A percentile compares a stretch with the other conserved stretches of the same genome.
Evolutionary conservation across 352 stramenopile species (phyloP).

Genomic region (Phytophthora uliginosa): DNA sequence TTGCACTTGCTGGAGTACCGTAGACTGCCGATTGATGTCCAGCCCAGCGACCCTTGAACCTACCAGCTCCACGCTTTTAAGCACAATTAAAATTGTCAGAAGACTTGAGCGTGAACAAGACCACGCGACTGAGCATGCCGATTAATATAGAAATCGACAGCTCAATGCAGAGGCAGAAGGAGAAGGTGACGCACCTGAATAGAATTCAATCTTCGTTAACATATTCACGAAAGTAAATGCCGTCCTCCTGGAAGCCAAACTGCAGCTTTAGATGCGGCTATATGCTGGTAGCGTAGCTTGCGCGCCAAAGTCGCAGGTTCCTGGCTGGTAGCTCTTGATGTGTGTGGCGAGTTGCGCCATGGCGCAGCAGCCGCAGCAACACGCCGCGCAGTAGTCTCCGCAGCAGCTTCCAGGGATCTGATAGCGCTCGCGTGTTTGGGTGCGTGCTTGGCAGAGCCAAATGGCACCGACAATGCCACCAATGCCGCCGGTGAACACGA

Average conservation of each 20-base stretch:
- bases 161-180: too few relatives aligned
- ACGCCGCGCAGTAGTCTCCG: constrained; percentile 36
- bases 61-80: too few relatives aligned
- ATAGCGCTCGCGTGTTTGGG: constrained; percentile 42
- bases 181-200: too few relatives aligned
- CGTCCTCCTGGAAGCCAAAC: not conserved
- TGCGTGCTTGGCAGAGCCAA: constrained; percentile 37
- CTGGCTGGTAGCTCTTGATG: constrained; percentile 59
- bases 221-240: too few relatives aligned
- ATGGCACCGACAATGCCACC: constrained; percentile 14
- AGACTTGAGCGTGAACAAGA: not conserved
- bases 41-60: too few relatives aligned
- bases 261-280: constrained; percentile 6
- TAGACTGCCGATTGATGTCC: too few relatives aligned
- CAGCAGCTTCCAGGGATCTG: constrained; percentile 43
- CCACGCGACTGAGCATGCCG: not conserved
- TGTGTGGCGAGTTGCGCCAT: constrained; percentile 57
- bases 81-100: too few relatives aligned
- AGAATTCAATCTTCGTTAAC: too few relatives aligned
- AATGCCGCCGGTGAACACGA: constrained; percentile 16
- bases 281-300: constrained; percentile 50
- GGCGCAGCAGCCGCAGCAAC: constrained; percentile 48
- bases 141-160: not conserved
- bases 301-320: constrained; percentile 41
- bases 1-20: too few relatives aligned